Conservation (phyloP, 768 basidiomycete species). For the Collybia sp. region DNA sequence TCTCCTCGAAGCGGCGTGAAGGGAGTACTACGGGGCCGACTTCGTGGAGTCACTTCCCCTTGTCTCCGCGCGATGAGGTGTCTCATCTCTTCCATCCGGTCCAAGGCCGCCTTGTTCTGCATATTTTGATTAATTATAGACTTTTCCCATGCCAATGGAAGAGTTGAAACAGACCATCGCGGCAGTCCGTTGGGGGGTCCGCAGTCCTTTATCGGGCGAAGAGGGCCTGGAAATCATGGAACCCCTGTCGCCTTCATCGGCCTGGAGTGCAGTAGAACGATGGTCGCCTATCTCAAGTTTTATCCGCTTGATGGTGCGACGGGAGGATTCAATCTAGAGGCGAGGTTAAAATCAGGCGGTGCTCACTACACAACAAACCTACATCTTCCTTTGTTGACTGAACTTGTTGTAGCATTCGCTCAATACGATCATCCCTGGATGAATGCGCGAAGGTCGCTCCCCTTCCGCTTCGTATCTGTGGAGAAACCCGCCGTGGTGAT, state of each 20-base stretch:
- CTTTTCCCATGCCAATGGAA: slow-evolving; percentile 1
- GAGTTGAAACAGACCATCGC: slow-evolving; percentile 33
- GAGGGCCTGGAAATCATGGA: slow-evolving; percentile 32
- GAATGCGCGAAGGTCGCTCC: slow-evolving; percentile 19
- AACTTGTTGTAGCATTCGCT: slow-evolving; percentile 43
- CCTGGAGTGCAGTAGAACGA: slow-evolving; percentile 15
- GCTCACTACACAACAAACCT: slow-evolving; percentile 15
- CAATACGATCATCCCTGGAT: slow-evolving; percentile 32
- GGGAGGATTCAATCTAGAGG: slow-evolving; percentile 64
- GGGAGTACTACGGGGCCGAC: slow-evolving; percentile 36
- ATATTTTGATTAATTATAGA: background rate
- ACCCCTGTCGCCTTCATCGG: slow-evolving; percentile 19
- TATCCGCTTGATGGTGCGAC: slow-evolving; percentile 70
- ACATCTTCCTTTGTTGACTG: slow-evolving; percentile 67
- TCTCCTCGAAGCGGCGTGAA: slow-evolving; percentile 22
- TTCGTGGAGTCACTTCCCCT: slow-evolving; percentile 45
- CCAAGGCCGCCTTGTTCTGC: slow-evolving; percentile 72
- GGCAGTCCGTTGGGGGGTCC: slow-evolving; percentile 40
- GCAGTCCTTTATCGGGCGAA: slow-evolving; percentile 54
- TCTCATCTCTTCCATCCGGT: slow-evolving; percentile 81
- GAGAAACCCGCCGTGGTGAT: slow-evolving; percentile 52
- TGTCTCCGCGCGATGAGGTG: slow-evolving; percentile 62
- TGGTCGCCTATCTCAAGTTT: slow-evolving; percentile 60
- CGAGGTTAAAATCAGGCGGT: slow-evolving; percentile 1
- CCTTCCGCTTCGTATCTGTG: slow-evolving; percentile 37